Evolutionary conservation across 2,329 filamentous ascomycete genomes (phyloP), one percentile per base, ranked within the genome.

Genomic region (Westerdykella aurantiaca): DNA sequence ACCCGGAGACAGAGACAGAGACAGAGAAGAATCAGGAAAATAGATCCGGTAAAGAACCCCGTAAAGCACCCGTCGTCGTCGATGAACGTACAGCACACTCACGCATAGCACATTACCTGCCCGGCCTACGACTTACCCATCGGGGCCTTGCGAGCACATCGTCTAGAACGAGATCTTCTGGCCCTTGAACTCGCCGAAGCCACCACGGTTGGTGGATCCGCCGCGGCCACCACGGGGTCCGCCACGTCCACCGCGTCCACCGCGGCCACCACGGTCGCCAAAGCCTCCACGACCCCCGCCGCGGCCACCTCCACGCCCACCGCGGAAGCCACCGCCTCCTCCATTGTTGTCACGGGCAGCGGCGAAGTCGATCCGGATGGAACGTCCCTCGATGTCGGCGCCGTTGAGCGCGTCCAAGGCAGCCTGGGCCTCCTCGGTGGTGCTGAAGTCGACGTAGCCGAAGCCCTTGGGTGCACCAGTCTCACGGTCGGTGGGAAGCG

Each of bases 401-500:
- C 88, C 88, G 57, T 86, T 83, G 66, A 87, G 77, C 45, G 76
- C 72, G 57, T 84, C 76, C 57, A 88, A 81, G 18, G 83, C 90
- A 58, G 75, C 72, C 72, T 85, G 86, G 60, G 90, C 88, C 60
- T 95, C 89, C 22, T 95, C 88, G 49, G 93, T 69, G 14, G 85
- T 86, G 57, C 74, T 73, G 76, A 91, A 95, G 63, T 84, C 83
- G 51, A 95, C 84, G 67, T 96, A 96, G 43, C 88, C 90, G 69
- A 94, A 95, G 45, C 90, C 90, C 83, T 95, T 95, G 65, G 85
- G 83, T 57, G 82, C 80, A 53, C 88, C 89, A 50, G 82, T 82
- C 49, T 95, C 88, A 67, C 82, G 81, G 68, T 96, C 88, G 47
- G 90, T 95, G 41, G 90, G 90, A 49, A 96, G 83, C 63, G 89